A percentile compares a stretch with the other conserved stretches of the same genome.
phyloP scores from a whole-genome alignment of 441 rosid genomes.

The Populus hybrid region DNA sequence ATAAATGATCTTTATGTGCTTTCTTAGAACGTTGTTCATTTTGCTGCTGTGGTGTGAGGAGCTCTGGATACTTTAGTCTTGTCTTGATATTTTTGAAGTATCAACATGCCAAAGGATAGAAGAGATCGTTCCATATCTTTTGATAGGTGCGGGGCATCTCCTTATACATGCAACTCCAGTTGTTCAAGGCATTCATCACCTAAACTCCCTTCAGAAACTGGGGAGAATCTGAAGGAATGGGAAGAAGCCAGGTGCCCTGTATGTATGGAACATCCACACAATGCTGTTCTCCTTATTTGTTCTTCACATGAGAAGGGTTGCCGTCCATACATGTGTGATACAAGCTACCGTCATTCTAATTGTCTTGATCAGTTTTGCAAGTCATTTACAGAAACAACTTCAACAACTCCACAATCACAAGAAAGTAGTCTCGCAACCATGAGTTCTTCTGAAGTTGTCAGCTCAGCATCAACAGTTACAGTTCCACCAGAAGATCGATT shows the following conservation, averaged over 20 bases:
- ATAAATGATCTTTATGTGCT: conserved; percentile 5
- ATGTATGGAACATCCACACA: conserved; percentile 88
- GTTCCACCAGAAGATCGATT: conserved; percentile 33
- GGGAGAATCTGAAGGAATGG: conserved; percentile 57
- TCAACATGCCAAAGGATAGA: conserved; percentile 67
- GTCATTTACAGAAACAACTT: conserved; percentile 45
- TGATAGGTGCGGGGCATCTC: conserved; percentile 54
- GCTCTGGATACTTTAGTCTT: conserved; percentile 11
- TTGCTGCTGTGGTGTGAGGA: conserved; percentile 21
- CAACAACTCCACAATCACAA: conserved; percentile 30
- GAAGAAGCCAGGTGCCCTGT: conserved; percentile 80
- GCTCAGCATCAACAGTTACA: conserved; percentile 31
- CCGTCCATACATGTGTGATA: conserved; percentile 79
- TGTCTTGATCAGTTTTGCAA: conserved; percentile 78
- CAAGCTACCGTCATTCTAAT: conserved; percentile 79
- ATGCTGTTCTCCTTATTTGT: conserved; percentile 70
- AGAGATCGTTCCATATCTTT: conserved; percentile 55
- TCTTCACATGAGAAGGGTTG: conserved; percentile 77
- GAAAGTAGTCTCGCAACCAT: conserved; percentile 26
- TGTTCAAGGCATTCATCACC: conserved; percentile 30
- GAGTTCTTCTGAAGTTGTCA: conserved; percentile 23
- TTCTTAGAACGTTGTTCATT: conserved; percentile 16
- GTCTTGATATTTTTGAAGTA: conserved; percentile 16
- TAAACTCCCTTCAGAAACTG: conserved; percentile 35
- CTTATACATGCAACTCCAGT: conserved; percentile 49